Percentiles rank a stretch among this genome's conserved stretches.
Evolutionary conservation across 2,329 filamentous ascomycete species (phyloP).

Genomic region (Aspergillus alliaceus): DNA sequence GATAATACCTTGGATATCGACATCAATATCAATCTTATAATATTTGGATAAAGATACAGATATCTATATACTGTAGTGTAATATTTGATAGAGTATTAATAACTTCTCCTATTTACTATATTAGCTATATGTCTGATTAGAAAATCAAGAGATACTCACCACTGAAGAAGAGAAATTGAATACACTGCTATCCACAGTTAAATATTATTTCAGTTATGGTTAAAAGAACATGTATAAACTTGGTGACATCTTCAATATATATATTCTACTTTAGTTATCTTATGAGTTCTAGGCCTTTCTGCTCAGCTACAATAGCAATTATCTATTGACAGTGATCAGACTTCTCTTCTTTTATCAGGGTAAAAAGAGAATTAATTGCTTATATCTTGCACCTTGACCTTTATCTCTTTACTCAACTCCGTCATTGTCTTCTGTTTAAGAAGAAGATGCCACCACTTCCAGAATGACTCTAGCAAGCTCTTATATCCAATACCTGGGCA

Average conservation of each 20-base stretch:
- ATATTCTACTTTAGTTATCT: constrained; percentile 28
- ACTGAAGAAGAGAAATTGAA: constrained; percentile 28
- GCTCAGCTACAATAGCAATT: constrained; percentile 23
- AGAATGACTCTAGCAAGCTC: constrained; percentile 22
- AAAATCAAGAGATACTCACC: constrained; percentile 31
- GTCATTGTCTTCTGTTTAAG: constrained; percentile 13
- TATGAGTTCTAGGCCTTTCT: constrained; percentile 25
- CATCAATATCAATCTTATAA: constrained; percentile 15
- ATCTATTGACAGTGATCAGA: constrained; percentile 22
- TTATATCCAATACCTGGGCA: constrained; percentile 15
- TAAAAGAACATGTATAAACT: constrained; percentile 30
- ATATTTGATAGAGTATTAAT: constrained; percentile 23
- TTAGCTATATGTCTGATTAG: constrained; percentile 4
- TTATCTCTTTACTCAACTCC: constrained; percentile 12
- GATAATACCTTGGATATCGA: constrained; percentile 16
- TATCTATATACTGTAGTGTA: constrained; percentile 20
- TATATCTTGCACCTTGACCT: background rate
- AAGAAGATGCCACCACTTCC: constrained; percentile 22
- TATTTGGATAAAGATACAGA: constrained; percentile 14
- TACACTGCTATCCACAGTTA: constrained; percentile 25
- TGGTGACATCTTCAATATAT: constrained; percentile 31
- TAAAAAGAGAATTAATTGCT: background rate
- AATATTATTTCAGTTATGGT: constrained; percentile 34
- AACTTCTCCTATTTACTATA: constrained; percentile 19
- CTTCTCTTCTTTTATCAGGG: background rate